phyloP scores from a whole-genome alignment of 192 early-diverging fungal species.

The Backusella luteola region DNA sequence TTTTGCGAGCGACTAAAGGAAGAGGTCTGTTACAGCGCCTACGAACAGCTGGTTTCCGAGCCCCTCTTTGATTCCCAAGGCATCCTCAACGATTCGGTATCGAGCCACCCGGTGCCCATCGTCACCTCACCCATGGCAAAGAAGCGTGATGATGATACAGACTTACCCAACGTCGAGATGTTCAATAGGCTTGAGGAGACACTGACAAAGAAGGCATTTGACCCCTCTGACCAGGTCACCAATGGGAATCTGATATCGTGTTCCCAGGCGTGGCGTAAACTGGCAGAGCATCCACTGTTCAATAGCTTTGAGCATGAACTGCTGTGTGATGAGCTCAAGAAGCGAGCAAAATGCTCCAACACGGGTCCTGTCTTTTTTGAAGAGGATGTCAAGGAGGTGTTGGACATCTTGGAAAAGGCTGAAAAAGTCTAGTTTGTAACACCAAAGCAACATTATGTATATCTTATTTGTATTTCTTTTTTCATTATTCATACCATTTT shows the following conservation, averaged over 20 bases:
- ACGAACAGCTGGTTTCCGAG: slow-evolving; percentile 27
- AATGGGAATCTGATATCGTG: slow-evolving; percentile 33
- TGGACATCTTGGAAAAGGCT: slow-evolving; percentile 10
- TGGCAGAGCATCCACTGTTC: slow-evolving; percentile 55
- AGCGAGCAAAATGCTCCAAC: slow-evolving; percentile 57
- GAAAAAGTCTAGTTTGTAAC: not conserved
- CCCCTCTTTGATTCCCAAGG: slow-evolving; percentile 31
- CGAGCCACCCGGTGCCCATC: slow-evolving; percentile 26
- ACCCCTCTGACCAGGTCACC: not conserved
- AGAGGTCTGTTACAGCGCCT: slow-evolving; percentile 32
- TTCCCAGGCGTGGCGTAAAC: slow-evolving; percentile 46
- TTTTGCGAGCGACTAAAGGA: slow-evolving; percentile 34
- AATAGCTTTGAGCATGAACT: slow-evolving; percentile 48
- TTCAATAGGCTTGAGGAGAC: slow-evolving; percentile 2
- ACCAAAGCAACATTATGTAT: not conserved
- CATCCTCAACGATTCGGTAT: slow-evolving; percentile 13
- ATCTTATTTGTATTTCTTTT: not conserved
- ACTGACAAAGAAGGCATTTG: not conserved
- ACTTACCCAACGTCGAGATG: not conserved
- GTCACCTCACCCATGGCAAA: not conserved
- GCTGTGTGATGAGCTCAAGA: slow-evolving; percentile 45
- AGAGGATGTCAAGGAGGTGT: slow-evolving; percentile 30
- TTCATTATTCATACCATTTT: not conserved
- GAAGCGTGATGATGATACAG: not conserved
- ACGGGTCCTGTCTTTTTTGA: slow-evolving; percentile 53